A percentile compares a stretch with the other conserved stretches of the same genome.
phyloP scores from a whole-genome alignment of 768 basidiomycete species.

The Paxillus ammoniavirescens region DNA sequence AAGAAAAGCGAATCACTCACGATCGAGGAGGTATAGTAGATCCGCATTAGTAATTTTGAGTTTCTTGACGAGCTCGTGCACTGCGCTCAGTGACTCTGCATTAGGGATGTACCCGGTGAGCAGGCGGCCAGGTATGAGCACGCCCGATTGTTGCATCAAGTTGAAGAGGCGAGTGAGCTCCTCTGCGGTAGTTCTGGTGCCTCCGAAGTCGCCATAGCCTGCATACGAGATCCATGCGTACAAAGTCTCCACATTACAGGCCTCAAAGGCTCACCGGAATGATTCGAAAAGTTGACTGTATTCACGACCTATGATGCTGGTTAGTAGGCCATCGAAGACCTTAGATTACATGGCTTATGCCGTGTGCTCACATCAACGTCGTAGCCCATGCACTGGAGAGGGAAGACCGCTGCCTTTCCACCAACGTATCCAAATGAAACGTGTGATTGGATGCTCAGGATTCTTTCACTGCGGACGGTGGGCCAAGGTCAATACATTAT shows the following conservation, averaged over 20 bases:
- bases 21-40: constrained; percentile 87
- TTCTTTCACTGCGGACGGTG: constrained; percentile 40
- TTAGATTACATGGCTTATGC: neutral
- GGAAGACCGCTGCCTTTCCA: constrained; percentile 75
- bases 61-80: constrained; percentile 59
- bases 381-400: constrained; percentile 84
- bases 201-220: constrained; percentile 86
- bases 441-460: constrained; percentile 91
- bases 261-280: constrained; percentile 58
- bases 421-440: constrained; percentile 95
- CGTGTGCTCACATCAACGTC: constrained; percentile 81
- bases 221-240: neutral
- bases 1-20: constrained; percentile 46
- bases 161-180: constrained; percentile 79
- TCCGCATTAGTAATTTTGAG: constrained; percentile 57
- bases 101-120: constrained; percentile 92
- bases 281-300: constrained; percentile 94
- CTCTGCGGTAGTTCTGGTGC: constrained; percentile 71
- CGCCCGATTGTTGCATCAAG: constrained; percentile 69
- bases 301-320: constrained; percentile 63
- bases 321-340: constrained; percentile 1
- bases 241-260: neutral
- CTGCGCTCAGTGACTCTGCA: constrained; percentile 69
- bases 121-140: constrained; percentile 68
- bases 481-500: constrained; percentile 5